Base-by-base conservation (phyloP, 2,329 filamentous ascomycete genomes). In the Botrytis galanthina region DNA sequence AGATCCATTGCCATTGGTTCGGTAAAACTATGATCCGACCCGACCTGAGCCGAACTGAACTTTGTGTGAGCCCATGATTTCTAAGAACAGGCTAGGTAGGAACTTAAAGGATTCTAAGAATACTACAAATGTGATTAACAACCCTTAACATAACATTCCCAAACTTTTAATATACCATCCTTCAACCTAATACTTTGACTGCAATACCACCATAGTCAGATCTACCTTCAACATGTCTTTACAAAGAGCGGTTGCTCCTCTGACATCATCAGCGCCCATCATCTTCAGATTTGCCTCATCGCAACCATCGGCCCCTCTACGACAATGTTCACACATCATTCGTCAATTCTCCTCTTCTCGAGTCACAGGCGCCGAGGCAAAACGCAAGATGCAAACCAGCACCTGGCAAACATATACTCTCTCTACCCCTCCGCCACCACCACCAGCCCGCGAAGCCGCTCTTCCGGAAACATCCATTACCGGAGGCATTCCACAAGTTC, bases 371-470 rank as follows among this genome's bases (percentile, higher is more conserved):
- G 82, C 84, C 42, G 87, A 86, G n/a, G 86, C 86, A 16, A 88
- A 88, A 78, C 84, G 89, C 69, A 87, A 88, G 75, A 86, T 92
- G 80, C 89, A 91, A 80, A 92, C 90, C 20, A 88, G 88, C 46
- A 90, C 89, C 29, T 90, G 91, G 78, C 88, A 87, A 73, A 89
- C 90, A 32, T 86, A 89, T 74, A 84, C 85, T 2, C 81, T 92
- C 22, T 54, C 54, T 39, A 44, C 66, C 26, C 59, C 42, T 39
- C 68, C 68, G n/a, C 84, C 86, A 26, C 82, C 86, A 77, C 87
- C 88, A 20, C 85, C 85, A 61, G 82, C 83, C 73, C 86, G 88
- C 77, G 91, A 88, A 80, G 81, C 84, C 48, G 86, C 86, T n/a
- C 82, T 87, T 44, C 86, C 87, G 69, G 88, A 91, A 72, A 88